Conservation (phyloP, 2,329 filamentous ascomycete species). For the Ceratocystiopsis minuta region DNA sequence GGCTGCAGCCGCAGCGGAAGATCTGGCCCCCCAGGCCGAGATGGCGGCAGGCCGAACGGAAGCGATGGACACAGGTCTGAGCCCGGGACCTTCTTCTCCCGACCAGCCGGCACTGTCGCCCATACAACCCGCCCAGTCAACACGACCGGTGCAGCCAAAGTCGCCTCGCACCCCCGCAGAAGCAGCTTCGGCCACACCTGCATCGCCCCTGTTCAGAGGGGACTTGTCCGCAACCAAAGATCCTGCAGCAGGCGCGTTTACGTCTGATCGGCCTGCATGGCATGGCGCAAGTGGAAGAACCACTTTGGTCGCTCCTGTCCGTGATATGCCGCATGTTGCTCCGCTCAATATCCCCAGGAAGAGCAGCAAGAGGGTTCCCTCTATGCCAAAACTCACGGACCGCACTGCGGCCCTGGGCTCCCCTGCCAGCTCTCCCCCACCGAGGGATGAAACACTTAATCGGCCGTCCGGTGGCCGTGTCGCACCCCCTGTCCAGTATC, state of each 20-base stretch:
- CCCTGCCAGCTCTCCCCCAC: slow-evolving; percentile 15
- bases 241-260: slow-evolving; percentile 18
- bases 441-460: slow-evolving; percentile 13
- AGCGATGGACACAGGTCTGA: too few relatives aligned
- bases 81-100: too few relatives aligned
- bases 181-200: too few relatives aligned
- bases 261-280: slow-evolving; percentile 40
- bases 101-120: too few relatives aligned
- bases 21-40: too few relatives aligned
- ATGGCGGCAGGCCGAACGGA: too few relatives aligned
- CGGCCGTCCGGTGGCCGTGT: slow-evolving; percentile 17
- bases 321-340: slow-evolving; percentile 36
- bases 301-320: slow-evolving; percentile 44
- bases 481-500: slow-evolving; percentile 17
- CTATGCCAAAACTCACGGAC: slow-evolving; percentile 9
- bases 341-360: slow-evolving; percentile 39
- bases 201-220: too few relatives aligned
- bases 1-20: too few relatives aligned
- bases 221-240: slow-evolving; percentile 9
- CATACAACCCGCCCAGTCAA: too few relatives aligned
- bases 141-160: neutral
- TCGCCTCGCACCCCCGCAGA: neutral
- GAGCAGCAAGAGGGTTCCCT: slow-evolving; percentile 23
- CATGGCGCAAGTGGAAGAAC: slow-evolving; percentile 54
- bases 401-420: slow-evolving; percentile 12